Conservation (phyloP, 2,329 filamentous ascomycete genomes). For the Aureobasidium sp. region DNA sequence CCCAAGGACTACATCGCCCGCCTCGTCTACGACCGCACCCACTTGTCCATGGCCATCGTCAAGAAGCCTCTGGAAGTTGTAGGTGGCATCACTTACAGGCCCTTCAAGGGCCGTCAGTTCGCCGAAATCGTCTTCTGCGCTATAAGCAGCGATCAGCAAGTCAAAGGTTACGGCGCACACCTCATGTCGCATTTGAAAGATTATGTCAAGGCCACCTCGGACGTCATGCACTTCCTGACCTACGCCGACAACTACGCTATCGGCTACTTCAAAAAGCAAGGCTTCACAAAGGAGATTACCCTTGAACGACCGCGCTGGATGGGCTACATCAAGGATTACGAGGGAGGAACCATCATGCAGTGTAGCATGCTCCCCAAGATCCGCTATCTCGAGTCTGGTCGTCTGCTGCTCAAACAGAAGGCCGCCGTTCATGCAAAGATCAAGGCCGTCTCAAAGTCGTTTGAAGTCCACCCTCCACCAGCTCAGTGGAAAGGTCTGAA, state of each 20-base stretch:
- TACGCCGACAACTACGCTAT: constrained; percentile 99
- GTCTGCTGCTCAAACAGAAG: constrained; percentile 96
- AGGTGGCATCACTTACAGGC: constrained; percentile 91
- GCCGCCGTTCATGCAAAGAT: constrained; percentile 94
- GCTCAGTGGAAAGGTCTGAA: constrained; percentile 65
- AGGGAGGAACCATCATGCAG: constrained; percentile 98
- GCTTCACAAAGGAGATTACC: constrained; percentile 97
- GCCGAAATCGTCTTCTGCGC: constrained; percentile 99
- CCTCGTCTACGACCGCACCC: constrained; percentile 92
- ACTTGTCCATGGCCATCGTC: constrained; percentile 93
- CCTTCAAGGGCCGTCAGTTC: constrained; percentile 85
- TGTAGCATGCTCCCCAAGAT: constrained; percentile 94
- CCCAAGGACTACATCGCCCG: constrained; percentile 98
- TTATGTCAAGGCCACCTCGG: constrained; percentile 93
- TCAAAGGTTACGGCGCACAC: constrained; percentile 96
- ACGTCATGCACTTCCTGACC: constrained; percentile 97
- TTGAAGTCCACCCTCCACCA: constrained; percentile 78
- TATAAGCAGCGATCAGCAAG: constrained; percentile 94
- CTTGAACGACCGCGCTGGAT: constrained; percentile 88
- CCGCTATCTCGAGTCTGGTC: constrained; percentile 83
- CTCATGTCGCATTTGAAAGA: constrained; percentile 97
- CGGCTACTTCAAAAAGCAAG: constrained; percentile 98
- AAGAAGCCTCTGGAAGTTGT: constrained; percentile 54
- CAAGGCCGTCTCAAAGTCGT: constrained; percentile 77
- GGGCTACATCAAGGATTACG: constrained; percentile 99